Conservation (phyloP, 805 yeast species). For the Wickerhamiella shivajii region DNA sequence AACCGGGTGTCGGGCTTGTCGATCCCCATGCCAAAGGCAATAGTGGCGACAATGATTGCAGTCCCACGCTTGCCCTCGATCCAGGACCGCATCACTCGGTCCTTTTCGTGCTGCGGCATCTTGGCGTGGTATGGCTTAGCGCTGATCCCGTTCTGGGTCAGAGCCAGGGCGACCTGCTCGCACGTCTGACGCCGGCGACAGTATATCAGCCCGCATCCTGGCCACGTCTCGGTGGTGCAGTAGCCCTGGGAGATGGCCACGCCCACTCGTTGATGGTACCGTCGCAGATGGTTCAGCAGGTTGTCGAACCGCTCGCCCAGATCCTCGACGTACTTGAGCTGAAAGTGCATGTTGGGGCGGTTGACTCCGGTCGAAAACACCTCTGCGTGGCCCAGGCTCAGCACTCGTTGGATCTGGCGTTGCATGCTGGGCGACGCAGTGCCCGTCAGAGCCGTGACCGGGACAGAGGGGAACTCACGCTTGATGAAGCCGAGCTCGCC, state of each 20-base stretch:
- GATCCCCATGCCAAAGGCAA: constrained; percentile 98
- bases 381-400: constrained; percentile 41
- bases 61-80: constrained; percentile 39
- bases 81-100: constrained; percentile 60
- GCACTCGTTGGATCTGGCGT: constrained; percentile 48
- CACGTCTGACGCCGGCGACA: constrained; percentile 85
- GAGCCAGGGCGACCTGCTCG: constrained; percentile 56
- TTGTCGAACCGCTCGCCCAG: constrained; percentile 14
- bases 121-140: constrained; percentile 87
- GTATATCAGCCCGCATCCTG: constrained; percentile 62
- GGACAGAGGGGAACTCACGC: constrained; percentile 55
- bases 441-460: constrained; percentile 92
- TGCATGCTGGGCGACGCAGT: constrained; percentile 52
- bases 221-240: constrained; percentile 6
- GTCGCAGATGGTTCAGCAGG: constrained; percentile 14
- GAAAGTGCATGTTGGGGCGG: constrained; percentile 70
- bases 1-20: constrained; percentile 91
- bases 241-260: constrained; percentile 4
- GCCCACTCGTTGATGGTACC: constrained; percentile 13
- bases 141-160: constrained; percentile 43
- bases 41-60: constrained; percentile 85
- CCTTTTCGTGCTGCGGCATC: constrained; percentile 47
- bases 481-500: constrained; percentile 65
- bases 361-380: constrained; percentile 76
- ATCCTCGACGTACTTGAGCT: constrained; percentile 47